These are phyloP conservation scores for Aspergillus mulundensis DNA, from an alignment of 495 filamentous ascomycete genomes.

Conservation along the genomic window DNA sequence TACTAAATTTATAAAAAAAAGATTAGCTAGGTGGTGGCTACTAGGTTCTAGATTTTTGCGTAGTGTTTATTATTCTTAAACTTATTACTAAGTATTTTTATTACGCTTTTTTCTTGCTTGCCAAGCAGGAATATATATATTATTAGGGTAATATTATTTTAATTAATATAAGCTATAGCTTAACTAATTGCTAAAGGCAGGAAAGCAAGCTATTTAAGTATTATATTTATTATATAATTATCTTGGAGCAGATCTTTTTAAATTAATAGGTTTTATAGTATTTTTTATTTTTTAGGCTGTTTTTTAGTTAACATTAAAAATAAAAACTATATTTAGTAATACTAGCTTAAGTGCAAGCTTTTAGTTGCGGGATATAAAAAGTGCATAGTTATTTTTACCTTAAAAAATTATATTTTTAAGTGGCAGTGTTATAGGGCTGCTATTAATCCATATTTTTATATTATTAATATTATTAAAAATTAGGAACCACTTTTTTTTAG, in stretches of 20 bases:
- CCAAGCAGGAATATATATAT: constrained; percentile 43
- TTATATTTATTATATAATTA: constrained; percentile 21
- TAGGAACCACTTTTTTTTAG: not conserved
- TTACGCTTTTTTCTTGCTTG: constrained; percentile 32
- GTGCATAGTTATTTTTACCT: not conserved
- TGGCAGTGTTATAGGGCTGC: not conserved
- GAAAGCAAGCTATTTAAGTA: constrained; percentile 8
- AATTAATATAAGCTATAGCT: not conserved
- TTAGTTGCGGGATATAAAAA: not conserved
- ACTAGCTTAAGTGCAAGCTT: constrained; percentile 1
- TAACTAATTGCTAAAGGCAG: constrained; percentile 1
- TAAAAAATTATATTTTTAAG: not conserved
- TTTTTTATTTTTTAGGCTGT: not conserved
- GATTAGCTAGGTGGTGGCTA: constrained; percentile 52
- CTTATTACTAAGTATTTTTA: constrained; percentile 44
- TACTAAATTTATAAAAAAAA: constrained; percentile 46
- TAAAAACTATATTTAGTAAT: not conserved
- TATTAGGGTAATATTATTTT: constrained; percentile 12
- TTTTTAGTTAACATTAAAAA: not conserved
- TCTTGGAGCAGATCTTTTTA: constrained; percentile 6
- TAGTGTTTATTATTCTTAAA: constrained; percentile 42
- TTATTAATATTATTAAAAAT: constrained; percentile 5
- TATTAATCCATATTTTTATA: not conserved
- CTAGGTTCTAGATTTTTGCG: constrained; percentile 40
- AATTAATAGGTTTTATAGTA: not conserved